These are phyloP conservation scores for Phytophthora europaea DNA, from an alignment of 352 stramenopile genomes.

Conservation along the genomic window DNA sequence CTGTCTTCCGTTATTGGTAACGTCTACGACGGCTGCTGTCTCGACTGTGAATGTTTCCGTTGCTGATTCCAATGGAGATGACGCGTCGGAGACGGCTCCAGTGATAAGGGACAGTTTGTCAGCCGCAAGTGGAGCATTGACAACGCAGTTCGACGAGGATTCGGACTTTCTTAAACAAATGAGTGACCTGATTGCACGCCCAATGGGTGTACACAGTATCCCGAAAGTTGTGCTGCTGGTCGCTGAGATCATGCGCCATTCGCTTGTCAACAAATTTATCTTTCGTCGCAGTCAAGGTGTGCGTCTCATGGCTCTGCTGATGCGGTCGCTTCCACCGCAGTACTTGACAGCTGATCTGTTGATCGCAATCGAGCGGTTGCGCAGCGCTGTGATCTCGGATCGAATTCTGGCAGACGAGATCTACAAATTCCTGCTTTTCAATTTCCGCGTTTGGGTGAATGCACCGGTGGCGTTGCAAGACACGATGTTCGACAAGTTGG, in stretches of 20 bases:
- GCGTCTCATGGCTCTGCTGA: slow-evolving; percentile 70
- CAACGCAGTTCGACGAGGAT: slow-evolving; percentile 82
- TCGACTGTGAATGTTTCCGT: slow-evolving; percentile 35
- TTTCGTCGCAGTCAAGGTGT: slow-evolving; percentile 84
- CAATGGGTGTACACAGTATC: slow-evolving; percentile 73
- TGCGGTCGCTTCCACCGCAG: slow-evolving; percentile 70
- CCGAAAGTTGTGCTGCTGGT: slow-evolving; percentile 83
- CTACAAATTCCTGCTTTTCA: slow-evolving; percentile 87
- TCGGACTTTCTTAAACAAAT: slow-evolving; percentile 80
- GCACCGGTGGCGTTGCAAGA: slow-evolving; percentile 74
- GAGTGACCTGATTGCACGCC: slow-evolving; percentile 76
- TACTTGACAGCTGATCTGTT: slow-evolving; percentile 81
- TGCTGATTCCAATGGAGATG: slow-evolving; percentile 18
- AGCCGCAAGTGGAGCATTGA: slow-evolving; percentile 31
- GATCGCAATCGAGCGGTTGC: slow-evolving; percentile 76
- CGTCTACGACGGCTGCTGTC: slow-evolving; percentile 48
- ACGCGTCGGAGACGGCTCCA: slow-evolving; percentile 5
- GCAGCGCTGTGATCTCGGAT: slow-evolving; percentile 82
- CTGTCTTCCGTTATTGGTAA: slow-evolving; percentile 74
- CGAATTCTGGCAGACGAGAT: slow-evolving; percentile 84
- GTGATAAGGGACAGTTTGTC: slow-evolving; percentile 18
- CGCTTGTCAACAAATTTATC: slow-evolving; percentile 89
- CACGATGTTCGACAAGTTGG: slow-evolving; percentile 84
- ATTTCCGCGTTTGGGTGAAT: slow-evolving; percentile 89
- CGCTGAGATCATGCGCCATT: slow-evolving; percentile 89